phyloP scores from a whole-genome alignment of 1,284 basidiomycete species.

The Cystobasidium sp. region DNA sequence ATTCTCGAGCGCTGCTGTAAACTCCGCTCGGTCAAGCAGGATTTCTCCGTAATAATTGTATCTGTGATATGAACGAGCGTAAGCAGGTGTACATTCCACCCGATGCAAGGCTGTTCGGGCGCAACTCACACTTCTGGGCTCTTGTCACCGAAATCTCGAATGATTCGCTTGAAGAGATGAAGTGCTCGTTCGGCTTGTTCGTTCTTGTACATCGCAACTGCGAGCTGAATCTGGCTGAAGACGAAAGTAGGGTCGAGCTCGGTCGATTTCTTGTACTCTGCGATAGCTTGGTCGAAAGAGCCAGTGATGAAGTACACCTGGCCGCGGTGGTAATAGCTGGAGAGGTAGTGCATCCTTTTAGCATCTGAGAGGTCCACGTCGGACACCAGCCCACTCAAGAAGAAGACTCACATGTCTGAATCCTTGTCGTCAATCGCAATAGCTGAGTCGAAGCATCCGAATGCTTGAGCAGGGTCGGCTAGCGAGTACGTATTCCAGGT shows the following conservation, averaged over 20 bases:
- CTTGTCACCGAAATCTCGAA: slow-evolving; percentile 40
- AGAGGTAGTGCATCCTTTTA: background rate
- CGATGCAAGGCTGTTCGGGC: background rate
- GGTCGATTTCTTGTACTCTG: slow-evolving; percentile 88
- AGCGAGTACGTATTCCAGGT: slow-evolving; percentile 52
- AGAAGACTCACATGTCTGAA: slow-evolving; percentile 65
- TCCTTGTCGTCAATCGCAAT: slow-evolving; percentile 81
- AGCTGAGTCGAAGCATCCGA: slow-evolving; percentile 71
- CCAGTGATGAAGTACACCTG: slow-evolving; percentile 98
- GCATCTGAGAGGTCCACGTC: background rate
- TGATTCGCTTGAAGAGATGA: slow-evolving; percentile 78
- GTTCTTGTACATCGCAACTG: slow-evolving; percentile 95
- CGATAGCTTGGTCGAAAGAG: slow-evolving; percentile 81
- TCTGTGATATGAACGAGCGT: background rate
- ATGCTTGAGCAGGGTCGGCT: slow-evolving; percentile 49
- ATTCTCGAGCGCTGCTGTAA: slow-evolving; percentile 88
- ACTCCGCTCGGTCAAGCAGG: slow-evolving; percentile 87
- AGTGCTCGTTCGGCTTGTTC: slow-evolving; percentile 78
- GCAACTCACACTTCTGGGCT: slow-evolving; percentile 41
- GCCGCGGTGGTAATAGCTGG: slow-evolving; percentile 96
- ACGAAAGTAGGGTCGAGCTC: slow-evolving; percentile 82
- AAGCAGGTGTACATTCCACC: no score
- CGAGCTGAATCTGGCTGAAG: slow-evolving; percentile 94
- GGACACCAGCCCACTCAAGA: background rate
- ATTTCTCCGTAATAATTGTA: slow-evolving; percentile 79